Percentiles rank a stretch among this genome's conserved stretches.
Conservation (phyloP, 2,329 filamentous ascomycete genomes). For the Paraconiothyrium brasiliense region DNA sequence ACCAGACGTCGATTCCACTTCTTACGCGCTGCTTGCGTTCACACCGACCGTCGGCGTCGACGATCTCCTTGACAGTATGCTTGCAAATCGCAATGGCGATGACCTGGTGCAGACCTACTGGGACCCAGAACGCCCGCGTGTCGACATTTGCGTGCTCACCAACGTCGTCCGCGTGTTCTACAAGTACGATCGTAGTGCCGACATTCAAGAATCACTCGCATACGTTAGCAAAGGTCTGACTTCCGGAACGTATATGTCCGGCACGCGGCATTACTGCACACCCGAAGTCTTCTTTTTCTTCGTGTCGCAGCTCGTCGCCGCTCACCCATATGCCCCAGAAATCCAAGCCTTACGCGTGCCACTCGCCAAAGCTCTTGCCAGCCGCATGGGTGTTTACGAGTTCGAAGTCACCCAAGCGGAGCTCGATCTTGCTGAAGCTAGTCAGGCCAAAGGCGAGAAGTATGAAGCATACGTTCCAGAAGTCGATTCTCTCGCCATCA, state of each 20-base stretch:
- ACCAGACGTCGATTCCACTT: slow-evolving; percentile 49
- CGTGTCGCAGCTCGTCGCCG: slow-evolving; percentile 32
- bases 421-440: slow-evolving; percentile 1
- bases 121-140: slow-evolving; percentile 33
- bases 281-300: slow-evolving; percentile 48
- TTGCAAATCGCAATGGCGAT: slow-evolving; percentile 53
- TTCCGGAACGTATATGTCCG: slow-evolving; percentile 40
- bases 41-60: slow-evolving; percentile 20
- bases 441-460: not conserved
- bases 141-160: slow-evolving; percentile 40
- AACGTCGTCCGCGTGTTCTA: slow-evolving; percentile 49
- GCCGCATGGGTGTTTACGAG: slow-evolving; percentile 33
- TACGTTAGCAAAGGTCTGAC: slow-evolving; percentile 29
- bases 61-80: slow-evolving; percentile 22
- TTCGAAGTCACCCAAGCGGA: slow-evolving; percentile 1
- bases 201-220: slow-evolving; percentile 33
- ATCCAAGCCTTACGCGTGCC: slow-evolving; percentile 32
- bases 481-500: slow-evolving; percentile 35
- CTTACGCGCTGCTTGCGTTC: slow-evolving; percentile 39
- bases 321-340: slow-evolving; percentile 28
- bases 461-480: slow-evolving; percentile 1
- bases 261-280: slow-evolving; percentile 44
- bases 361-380: slow-evolving; percentile 30
- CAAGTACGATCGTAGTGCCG: slow-evolving; percentile 36
- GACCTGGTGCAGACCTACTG: slow-evolving; percentile 51